Evolutionary conservation across 768 basidiomycete species (phyloP).

Genomic region (Pholiota microspora): DNA sequence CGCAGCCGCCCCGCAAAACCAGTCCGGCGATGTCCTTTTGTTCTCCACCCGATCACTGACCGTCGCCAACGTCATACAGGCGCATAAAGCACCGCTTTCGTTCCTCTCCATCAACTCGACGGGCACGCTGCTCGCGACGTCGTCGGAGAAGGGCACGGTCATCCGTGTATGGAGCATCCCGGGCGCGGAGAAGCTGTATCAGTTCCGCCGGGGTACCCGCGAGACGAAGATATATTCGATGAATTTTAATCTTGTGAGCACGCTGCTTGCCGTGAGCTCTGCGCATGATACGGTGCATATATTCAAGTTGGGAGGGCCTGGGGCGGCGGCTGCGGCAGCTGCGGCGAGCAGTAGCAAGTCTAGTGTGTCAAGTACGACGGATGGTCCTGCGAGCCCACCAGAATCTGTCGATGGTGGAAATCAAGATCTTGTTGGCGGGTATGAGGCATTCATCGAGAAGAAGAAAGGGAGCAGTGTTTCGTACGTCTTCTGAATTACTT

Average conservation of each 20-base stretch:
- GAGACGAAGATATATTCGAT: conserved; percentile 82
- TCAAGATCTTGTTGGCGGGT: conserved; percentile 70
- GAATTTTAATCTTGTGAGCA: conserved; percentile 79
- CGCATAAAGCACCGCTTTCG: conserved; percentile 93
- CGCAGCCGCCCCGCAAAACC: conserved; percentile 38
- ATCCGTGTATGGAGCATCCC: conserved; percentile 94
- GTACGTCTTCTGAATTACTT: conserved; percentile 29
- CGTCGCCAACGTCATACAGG: conserved; percentile 94
- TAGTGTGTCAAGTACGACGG: conserved; percentile 19
- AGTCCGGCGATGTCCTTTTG: conserved; percentile 86
- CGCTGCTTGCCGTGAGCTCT: conserved; percentile 85
- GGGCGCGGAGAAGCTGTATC: conserved; percentile 89
- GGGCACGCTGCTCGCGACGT: conserved; percentile 89
- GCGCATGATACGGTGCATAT: conserved; percentile 97
- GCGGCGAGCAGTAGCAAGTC: conserved; percentile 7
- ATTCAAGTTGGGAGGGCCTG: conserved; percentile 67
- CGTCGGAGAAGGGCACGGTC: conserved; percentile 94
- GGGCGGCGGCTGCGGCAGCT: no score
- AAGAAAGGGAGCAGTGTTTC: conserved; percentile 65
- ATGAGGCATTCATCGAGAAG: conserved; percentile 80
- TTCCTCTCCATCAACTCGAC: conserved; percentile 81
- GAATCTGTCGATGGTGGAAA: conserved; percentile 67
- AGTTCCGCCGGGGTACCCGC: conserved; percentile 89
- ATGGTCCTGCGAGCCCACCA: conserved; percentile 49
- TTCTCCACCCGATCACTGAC: conserved; percentile 92